Base-by-base conservation (phyloP, 2,329 filamentous ascomycete species). In the Byssothecium circinans region DNA sequence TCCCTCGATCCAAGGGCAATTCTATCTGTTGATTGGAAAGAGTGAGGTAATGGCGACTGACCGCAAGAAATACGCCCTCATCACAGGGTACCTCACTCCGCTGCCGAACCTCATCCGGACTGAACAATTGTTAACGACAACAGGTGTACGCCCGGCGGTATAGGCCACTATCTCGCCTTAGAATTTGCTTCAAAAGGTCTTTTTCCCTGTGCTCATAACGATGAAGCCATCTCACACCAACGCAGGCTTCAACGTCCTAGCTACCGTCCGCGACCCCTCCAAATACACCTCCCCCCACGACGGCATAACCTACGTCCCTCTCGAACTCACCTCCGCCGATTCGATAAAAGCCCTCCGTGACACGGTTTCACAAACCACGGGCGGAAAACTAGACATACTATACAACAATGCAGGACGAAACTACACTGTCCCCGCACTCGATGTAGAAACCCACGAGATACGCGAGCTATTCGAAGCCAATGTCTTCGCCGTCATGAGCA, bases 331-430 rank as follows among this genome's bases (percentile, higher is more conserved):
- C 47, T 68, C 73, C 23, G 64, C 70, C 17, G 69, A 74, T n/a
- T 80, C 75, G 49, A 76, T 84, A 47, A 64, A 68, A 19, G 62
- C 65, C 10, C 75, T 81, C 33, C 74, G 72, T 51, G 62, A 70
- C 6, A 73, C 78, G 42, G 72, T 84, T 14, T 65, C 74, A 34
- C 65, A 64, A 12, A 69, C 74, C 17, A 76, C 81, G 0, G 68
- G 67, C 8, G 76, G 75, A 17, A 75, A 73, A 39, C 71, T 84
- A n/a, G 76, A 83, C 56, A 76, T 78, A 54, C 70, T 84, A 11
- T 77, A 83, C 57, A 83, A 83, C 62, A 84, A 84, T 68, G 81
- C 81, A 46, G 77, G 76, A 6, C 62, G 74, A 11, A 79, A 82
- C 56, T 83, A 81, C 55, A 82, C 79, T 1, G 75, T 83, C 2